Base-by-base conservation (phyloP, 352 stramenopile species). In the Phytophthora sojae region DNA sequence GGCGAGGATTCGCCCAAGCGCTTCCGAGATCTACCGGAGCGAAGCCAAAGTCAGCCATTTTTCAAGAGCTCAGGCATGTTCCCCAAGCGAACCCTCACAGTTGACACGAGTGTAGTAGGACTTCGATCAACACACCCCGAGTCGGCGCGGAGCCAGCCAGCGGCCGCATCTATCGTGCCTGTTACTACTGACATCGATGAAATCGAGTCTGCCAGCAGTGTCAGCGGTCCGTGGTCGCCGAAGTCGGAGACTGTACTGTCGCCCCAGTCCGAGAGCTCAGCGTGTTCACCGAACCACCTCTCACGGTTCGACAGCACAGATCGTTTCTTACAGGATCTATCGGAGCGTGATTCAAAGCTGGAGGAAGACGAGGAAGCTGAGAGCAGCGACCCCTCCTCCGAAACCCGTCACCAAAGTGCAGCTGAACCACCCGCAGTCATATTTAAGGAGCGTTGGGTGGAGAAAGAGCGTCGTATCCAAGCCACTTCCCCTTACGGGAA, bases 391-490 rank as follows among this genome's bases (percentile, higher is more conserved):
- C 57, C 55, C n/a, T 73, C 63, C 25, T 72, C 64, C 11, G 59
- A 77, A 62, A 49, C 53, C 44, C 65, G 47, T 61, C 70, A 44
- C 26, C 39, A 57, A 52, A 47, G 39, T 19, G 49, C 25, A 55
- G 50, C 37, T 25, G 85, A 94, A 44, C 67, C 81, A 23, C 86
- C 86, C 6, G 81, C 67, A 9, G 88, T 96, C 42, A 92, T 94
- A 53, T 99, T 99, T 81, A 98, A 97, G 39, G 97, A 99, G 82
- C 89, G 94, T 25, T 99, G 97, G 96, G 85, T 83, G 0, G 93
- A 98, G 30, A 99, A 99, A 63, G 94, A 98, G 68, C 88, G 82
- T n/a, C 89, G 97, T 7, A 84, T 99, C 45, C 88, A 95, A 51
- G 81, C 80, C 14, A 91, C 80, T 15, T 99, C 93, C 57, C 82